Base-by-base conservation (phyloP, 1,284 basidiomycete genomes). In the Leccinum solheimii region DNA sequence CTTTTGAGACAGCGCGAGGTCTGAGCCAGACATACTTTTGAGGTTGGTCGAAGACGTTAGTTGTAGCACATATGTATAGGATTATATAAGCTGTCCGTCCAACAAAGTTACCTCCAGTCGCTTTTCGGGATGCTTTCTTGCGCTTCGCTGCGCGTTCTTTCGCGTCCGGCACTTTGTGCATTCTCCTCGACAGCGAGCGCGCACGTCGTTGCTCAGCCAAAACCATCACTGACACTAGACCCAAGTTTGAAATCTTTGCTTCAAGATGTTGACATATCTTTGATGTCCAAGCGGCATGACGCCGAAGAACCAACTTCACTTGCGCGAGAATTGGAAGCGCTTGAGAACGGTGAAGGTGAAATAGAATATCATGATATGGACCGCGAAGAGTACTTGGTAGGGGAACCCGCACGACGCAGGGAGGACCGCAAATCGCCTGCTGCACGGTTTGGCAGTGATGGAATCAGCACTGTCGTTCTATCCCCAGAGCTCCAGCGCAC, bases 371-470 rank as follows among this genome's bases (percentile, higher is more conserved):
- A 67, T 52, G 63, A 68, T 48, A 68, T 72, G 32, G 71, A 72
- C 49, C 61, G 63, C 5, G 73, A 72, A 43, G 74, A 65, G 61
- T 66, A 58, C 66, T 57, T 26, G 54, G 59, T 26, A 62, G 73
- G 73, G 19, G 75, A 75, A 6, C 72, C 75, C 19, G 74, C 76
- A 36, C 69, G 66, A 13, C 72, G 66, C 26, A 74, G 76, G 58
- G 79, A 80, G 57, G 78, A 83, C 51, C 77, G 90, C 60, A 90
- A 91, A 69, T 93, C 91, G 23, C 91, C 93, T 56, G 92, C 93
- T 30, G 91, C 92, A 21, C 75, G 80, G 13, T 90, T 92, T 73
- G 94, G 93, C 16, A 90, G 88, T 66, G 83, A 86, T 64, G 76
- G 81, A 32, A 81, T 93, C 56, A 90, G 91, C 8, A 77, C 86